Evolutionary conservation across 352 stramenopile genomes (phyloP).

Genomic region (Aphanomyces euteiches): DNA sequence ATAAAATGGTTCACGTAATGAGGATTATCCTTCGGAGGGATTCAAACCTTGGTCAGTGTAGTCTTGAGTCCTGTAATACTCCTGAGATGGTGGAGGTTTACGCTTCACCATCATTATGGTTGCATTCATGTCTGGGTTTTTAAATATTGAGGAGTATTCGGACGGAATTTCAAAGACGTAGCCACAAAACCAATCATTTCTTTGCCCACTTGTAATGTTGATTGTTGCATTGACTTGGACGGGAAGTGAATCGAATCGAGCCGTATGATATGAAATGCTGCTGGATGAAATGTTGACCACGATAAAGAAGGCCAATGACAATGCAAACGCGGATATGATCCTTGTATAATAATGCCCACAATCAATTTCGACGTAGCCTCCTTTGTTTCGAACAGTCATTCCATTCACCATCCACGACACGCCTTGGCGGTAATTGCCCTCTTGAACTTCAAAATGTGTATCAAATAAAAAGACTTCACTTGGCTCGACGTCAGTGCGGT

Average conservation of each 20-base stretch:
- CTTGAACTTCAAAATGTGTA: constrained; percentile 69
- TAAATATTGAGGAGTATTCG: no score
- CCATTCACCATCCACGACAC: constrained; percentile 86
- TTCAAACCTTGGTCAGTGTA: no score
- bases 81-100: no score
- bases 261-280: constrained; percentile 58
- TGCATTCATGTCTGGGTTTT: no score
- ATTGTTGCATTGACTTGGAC: constrained; percentile 33
- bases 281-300: constrained; percentile 56
- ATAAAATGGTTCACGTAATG: no score
- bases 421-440: constrained; percentile 77
- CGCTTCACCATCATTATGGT: no score
- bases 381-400: constrained; percentile 70
- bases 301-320: constrained; percentile 61
- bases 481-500: constrained; percentile 66
- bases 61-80: no score
- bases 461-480: constrained; percentile 86
- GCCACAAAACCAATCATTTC: no score
- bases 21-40: no score
- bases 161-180: no score
- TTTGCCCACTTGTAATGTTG: constrained; percentile 34
- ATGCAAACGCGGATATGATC: constrained; percentile 55
- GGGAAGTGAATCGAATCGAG: constrained; percentile 40
- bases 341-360: constrained; percentile 84
- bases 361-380: constrained; percentile 81